phyloP scores from a whole-genome alignment of 768 basidiomycete species.

The Leccinellum rugosiceps region DNA sequence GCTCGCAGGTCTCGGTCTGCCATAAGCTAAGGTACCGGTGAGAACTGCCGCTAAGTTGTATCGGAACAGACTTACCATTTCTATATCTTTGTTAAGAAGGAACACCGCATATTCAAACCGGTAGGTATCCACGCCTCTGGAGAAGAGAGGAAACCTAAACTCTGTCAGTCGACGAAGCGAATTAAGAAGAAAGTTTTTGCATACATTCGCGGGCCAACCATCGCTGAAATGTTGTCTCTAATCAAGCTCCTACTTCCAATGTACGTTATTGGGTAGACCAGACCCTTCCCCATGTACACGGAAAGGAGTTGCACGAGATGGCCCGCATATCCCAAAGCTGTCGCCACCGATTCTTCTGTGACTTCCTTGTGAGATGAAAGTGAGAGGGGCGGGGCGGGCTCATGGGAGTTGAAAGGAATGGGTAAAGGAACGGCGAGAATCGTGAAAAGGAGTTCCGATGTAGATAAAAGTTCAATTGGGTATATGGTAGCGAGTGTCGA shows the following conservation, averaged over 20 bases:
- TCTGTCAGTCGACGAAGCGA: slow-evolving; percentile 9
- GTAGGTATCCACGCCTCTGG: slow-evolving; percentile 93
- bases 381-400: slow-evolving; percentile 81
- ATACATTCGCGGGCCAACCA: slow-evolving; percentile 93
- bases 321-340: slow-evolving; percentile 87
- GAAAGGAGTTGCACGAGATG: slow-evolving; percentile 83
- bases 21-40: slow-evolving; percentile 64
- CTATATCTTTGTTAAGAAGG: slow-evolving; percentile 94
- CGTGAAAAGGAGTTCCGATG: slow-evolving; percentile 85
- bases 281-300: slow-evolving; percentile 66
- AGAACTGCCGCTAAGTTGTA: background rate
- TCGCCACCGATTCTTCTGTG: slow-evolving; percentile 83
- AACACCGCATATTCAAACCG: slow-evolving; percentile 98
- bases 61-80: slow-evolving; percentile 56
- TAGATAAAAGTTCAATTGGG: slow-evolving; percentile 83
- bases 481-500: slow-evolving; percentile 74
- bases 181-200: slow-evolving; percentile 28
- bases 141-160: slow-evolving; percentile 89
- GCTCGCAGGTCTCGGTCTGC: slow-evolving; percentile 83
- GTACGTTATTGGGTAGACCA: slow-evolving; percentile 89
- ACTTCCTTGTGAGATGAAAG: slow-evolving; percentile 64
- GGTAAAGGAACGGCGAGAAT: slow-evolving; percentile 89
- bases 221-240: slow-evolving; percentile 88
- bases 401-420: slow-evolving; percentile 68
- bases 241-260: slow-evolving; percentile 89